Percentiles rank a stretch among this genome's conserved stretches.
Conservation (phyloP, 805 yeast genomes). For the Ogataea ganodermae region DNA sequence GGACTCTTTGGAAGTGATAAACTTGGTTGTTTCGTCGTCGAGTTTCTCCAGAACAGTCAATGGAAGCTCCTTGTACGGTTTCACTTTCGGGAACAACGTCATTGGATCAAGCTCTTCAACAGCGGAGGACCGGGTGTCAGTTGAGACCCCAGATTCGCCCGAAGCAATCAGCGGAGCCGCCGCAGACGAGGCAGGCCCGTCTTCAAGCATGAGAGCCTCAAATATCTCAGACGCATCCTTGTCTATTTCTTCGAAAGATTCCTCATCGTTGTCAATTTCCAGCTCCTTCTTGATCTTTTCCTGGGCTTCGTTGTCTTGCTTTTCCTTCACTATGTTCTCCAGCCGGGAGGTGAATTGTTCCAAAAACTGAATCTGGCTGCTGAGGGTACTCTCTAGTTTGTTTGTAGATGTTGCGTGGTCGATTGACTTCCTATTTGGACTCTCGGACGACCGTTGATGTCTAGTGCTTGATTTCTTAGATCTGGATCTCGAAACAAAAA, state of each 20-base stretch:
- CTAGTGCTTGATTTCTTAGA: slow-evolving; percentile 3
- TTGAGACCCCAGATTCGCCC: neutral
- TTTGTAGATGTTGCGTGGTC: neutral
- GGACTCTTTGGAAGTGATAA: slow-evolving; percentile 39
- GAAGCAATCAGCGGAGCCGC: neutral
- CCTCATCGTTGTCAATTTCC: slow-evolving; percentile 19
- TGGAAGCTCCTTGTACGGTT: slow-evolving; percentile 38
- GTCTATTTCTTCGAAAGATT: slow-evolving; percentile 20
- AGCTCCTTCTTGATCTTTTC: slow-evolving; percentile 24
- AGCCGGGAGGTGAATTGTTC: slow-evolving; percentile 33
- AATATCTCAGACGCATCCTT: slow-evolving; percentile 33
- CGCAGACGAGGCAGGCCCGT: slow-evolving; percentile 9
- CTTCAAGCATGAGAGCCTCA: slow-evolving; percentile 25
- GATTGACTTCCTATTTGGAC: neutral
- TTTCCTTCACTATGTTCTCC: slow-evolving; percentile 25
- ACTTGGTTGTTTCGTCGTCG: slow-evolving; percentile 41
- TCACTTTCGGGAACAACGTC: slow-evolving; percentile 29
- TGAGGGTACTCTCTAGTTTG: slow-evolving; percentile 27
- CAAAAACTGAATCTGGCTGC: slow-evolving; percentile 32
- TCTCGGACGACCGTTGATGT: neutral
- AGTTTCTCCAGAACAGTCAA: slow-evolving; percentile 37
- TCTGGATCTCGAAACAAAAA: slow-evolving; percentile 11
- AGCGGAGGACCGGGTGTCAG: neutral
- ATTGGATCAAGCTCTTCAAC: slow-evolving; percentile 8
- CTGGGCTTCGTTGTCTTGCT: slow-evolving; percentile 21